These are phyloP conservation scores for Quillaja saponaria DNA, from an alignment of 306 rosid species.

Conservation along the genomic window DNA sequence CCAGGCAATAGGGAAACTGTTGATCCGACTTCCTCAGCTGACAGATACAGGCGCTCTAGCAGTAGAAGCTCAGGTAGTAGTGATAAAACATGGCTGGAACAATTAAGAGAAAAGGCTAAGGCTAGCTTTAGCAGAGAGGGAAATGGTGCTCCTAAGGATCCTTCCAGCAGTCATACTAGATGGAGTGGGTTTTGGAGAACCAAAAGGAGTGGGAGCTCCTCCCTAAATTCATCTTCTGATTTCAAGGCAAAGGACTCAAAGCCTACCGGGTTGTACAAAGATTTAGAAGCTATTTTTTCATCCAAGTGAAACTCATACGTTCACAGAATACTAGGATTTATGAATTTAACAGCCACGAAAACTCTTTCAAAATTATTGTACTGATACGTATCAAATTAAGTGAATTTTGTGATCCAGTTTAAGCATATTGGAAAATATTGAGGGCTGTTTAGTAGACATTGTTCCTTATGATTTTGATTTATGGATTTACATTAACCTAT, in stretches of 20 bases:
- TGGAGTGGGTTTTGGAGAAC: constrained; percentile 69
- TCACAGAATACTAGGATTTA: neutral
- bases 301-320: constrained; percentile 51
- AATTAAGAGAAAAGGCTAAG: constrained; percentile 63
- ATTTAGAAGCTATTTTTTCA: constrained; percentile 91
- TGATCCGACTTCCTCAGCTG: constrained; percentile 28
- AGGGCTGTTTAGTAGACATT: too few species aligned
- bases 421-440: too few species aligned
- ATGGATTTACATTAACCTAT: too few species aligned
- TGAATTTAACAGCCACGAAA: too few species aligned
- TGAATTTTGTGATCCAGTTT: too few species aligned
- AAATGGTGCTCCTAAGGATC: constrained; percentile 51
- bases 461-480: too few species aligned
- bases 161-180: constrained; percentile 60
- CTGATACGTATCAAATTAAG: too few species aligned
- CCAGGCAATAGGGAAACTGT: constrained; percentile 34
- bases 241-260: constrained; percentile 44
- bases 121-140: constrained; percentile 72
- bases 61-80: constrained; percentile 54
- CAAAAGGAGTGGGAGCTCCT: constrained; percentile 66
- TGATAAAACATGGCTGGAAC: constrained; percentile 70
- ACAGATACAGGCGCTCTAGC: constrained; percentile 30
- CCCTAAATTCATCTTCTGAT: constrained; percentile 47
- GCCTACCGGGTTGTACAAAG: constrained; percentile 52
- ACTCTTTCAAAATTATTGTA: too few species aligned